phyloP scores from a whole-genome alignment of 1,284 basidiomycete genomes.

The Athelia sp. region DNA sequence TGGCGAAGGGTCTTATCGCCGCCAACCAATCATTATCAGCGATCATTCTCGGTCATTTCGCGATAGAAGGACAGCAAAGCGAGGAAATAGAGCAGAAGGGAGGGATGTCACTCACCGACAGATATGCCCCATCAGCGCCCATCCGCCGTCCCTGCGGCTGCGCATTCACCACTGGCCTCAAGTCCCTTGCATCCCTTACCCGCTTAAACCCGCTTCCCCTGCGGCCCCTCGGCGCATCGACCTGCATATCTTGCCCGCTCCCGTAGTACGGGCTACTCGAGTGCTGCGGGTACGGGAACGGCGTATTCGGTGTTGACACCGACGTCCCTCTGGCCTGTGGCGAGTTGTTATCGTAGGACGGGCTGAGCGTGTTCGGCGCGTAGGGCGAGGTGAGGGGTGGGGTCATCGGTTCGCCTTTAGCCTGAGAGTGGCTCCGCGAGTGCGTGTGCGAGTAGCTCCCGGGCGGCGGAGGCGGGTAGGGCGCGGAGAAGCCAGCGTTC shows the following conservation, averaged over 20 bases:
- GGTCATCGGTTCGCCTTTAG: constrained; percentile 48
- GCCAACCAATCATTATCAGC: too few species aligned
- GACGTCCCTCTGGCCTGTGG: constrained; percentile 42
- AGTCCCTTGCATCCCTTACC: constrained; percentile 64
- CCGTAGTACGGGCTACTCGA: constrained; percentile 46
- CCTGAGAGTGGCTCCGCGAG: constrained; percentile 49
- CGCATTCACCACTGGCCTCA: constrained; percentile 62
- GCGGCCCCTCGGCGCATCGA: constrained; percentile 63
- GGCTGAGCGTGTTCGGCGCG: constrained; percentile 39
- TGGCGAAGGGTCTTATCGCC: constrained; percentile 82
- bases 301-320: constrained; percentile 61
- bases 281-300: constrained; percentile 57
- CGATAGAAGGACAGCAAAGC: constrained; percentile 1
- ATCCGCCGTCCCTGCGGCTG: constrained; percentile 59
- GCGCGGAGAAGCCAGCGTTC: constrained; percentile 27
- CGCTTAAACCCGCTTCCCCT: constrained; percentile 67
- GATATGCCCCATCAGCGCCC: constrained; percentile 55
- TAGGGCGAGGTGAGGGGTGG: constrained; percentile 51
- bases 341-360: constrained; percentile 32
- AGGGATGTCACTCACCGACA: constrained; percentile 49
- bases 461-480: constrained; percentile 48
- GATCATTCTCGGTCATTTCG: too few species aligned
- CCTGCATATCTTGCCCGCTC: constrained; percentile 62
- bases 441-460: constrained; percentile 38
- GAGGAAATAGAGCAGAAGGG: constrained; percentile 11